Evolutionary conservation across 2,329 filamentous ascomycete genomes (phyloP), one percentile per base, ranked within the genome.

Genomic region (Fusarium sambucinum): DNA sequence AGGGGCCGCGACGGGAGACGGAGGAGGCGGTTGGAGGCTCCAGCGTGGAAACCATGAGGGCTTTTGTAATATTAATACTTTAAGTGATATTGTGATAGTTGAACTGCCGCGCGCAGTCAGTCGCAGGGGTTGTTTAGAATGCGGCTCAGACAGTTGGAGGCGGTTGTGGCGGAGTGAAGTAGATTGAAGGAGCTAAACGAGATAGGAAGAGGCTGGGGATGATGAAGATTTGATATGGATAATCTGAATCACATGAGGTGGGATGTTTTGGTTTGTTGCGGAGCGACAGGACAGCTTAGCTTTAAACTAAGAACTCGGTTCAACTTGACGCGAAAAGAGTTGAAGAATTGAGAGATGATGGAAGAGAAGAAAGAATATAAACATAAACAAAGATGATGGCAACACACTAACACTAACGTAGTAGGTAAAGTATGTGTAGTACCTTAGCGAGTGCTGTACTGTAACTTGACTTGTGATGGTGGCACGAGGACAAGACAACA

Each of bases 31-130:
- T 64, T 55, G 73, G 70, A 55, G 77, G 80, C 66, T 89, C 86
- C 73, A 86, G 83, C 79, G 89, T 87, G 77, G 88, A 90, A 77
- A 90, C 87, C 87, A 90, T 90, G 77, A 77, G 80, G 74, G 63
- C 61, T 66, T 67, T 59, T 51, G 40, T 40, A 44, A 65, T 54
- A 23, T 60, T 25, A 41, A 59, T 35, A 29, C 25, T 47, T 54
- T 54, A 13, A 45, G 16, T 23, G 16, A 45, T 40, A 60, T n/a
- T 32, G 23, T 55, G 47, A 40, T 50, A 27, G 29, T 48, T 47
- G 25, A 53, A 40, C 53, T 55, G 65, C 59, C 41, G 63, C 52
- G 47, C 52, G 47, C 59, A 57, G 46, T 51, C 41, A 53, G 46
- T 51, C 16, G 41, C 41, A 55, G 48, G 63, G 65, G 53, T 23